phyloP scores from a whole-genome alignment of 1,284 basidiomycete species.

The Athelia psychrophila region DNA sequence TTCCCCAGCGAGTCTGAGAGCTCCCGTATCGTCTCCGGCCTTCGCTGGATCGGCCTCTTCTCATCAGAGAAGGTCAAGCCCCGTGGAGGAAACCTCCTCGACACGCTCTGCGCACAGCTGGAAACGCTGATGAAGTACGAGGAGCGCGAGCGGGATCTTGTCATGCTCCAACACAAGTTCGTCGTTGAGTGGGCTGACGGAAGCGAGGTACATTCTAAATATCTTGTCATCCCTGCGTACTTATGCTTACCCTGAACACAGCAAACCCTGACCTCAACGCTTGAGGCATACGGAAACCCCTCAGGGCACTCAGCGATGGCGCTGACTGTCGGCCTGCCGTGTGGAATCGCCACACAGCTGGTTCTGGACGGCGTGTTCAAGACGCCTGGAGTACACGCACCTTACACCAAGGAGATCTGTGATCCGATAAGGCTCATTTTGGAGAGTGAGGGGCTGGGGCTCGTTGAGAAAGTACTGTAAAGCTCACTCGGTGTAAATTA shows the following conservation, averaged over 20 bases:
- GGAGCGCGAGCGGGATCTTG: conserved; percentile 89
- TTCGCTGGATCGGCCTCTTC: conserved; percentile 95
- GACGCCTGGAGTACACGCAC: conserved; percentile 82
- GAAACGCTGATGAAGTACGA: conserved; percentile 94
- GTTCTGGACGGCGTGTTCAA: conserved; percentile 78
- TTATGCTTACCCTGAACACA: conserved; percentile 24
- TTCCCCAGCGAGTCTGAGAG: conserved; percentile 75
- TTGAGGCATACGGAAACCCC: conserved; percentile 89
- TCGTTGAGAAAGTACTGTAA: conserved; percentile 73
- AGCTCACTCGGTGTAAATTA: no score
- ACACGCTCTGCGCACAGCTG: conserved; percentile 90
- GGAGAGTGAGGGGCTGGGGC: conserved; percentile 82
- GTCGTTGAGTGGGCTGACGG: conserved; percentile 86
- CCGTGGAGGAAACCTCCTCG: conserved; percentile 82
- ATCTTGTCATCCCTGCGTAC: conserved; percentile 8
- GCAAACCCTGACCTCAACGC: conserved; percentile 89
- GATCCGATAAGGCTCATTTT: conserved; percentile 76
- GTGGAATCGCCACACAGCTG: conserved; percentile 89
- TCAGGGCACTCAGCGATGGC: conserved; percentile 94
- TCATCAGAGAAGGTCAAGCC: conserved; percentile 64
- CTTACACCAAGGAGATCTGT: conserved; percentile 88
- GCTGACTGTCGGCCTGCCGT: conserved; percentile 86
- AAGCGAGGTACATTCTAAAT: conserved; percentile 45
- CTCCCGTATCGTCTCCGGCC: conserved; percentile 78
- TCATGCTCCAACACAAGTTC: conserved; percentile 98